Evolutionary conservation across 2,329 filamentous ascomycete species (phyloP), one percentile per base, ranked within the genome.

Genomic region (Verticillium zaregamsianum): DNA sequence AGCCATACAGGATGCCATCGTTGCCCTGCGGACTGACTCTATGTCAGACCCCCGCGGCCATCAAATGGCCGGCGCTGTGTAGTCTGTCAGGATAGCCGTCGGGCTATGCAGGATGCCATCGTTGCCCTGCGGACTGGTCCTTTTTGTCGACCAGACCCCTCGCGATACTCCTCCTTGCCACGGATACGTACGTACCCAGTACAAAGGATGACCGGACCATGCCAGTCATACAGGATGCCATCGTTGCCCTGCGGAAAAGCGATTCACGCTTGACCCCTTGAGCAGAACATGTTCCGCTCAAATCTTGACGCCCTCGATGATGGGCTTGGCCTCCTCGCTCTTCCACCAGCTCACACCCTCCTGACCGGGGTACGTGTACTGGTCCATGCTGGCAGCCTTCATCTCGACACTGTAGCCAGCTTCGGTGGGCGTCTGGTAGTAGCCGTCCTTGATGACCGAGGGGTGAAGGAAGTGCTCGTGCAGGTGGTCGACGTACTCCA

Each of bases 371-470:
- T 87, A 97, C 58, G 84, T 83, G 72, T 83, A 97, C 68, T 76
- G 77, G 66, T 93, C 90, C 92, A 96, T 95, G 74, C 91, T 95
- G 67, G 88, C 90, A 3, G 87, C 77, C 85, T 91, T 94, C 92
- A 97, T 96, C 85, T 97, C 92, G 2, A 97, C 93, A 71, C 90
- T 93, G 76, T 97, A 97, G 0, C 93, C 93, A 0, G 93, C 83
- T 72, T 92, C 88, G 65, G 79, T 88, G 0, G 93, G 93, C 1
- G 93, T 97, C 67, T 90, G 90, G 78, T 96, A 96, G 76, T 92
- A 95, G 4, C 93, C 93, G 67, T 93, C 88, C 77, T 88, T 87
- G 69, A 97, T 92, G 61, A 89, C 84, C 2, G 87, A 85, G 1
- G 93, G 93, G 75, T 96, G 85, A 71, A 92, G 80, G 74, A 97